Conservation (phyloP, 139 green algal genomes). For the Diplosphaera chodatii region DNA sequence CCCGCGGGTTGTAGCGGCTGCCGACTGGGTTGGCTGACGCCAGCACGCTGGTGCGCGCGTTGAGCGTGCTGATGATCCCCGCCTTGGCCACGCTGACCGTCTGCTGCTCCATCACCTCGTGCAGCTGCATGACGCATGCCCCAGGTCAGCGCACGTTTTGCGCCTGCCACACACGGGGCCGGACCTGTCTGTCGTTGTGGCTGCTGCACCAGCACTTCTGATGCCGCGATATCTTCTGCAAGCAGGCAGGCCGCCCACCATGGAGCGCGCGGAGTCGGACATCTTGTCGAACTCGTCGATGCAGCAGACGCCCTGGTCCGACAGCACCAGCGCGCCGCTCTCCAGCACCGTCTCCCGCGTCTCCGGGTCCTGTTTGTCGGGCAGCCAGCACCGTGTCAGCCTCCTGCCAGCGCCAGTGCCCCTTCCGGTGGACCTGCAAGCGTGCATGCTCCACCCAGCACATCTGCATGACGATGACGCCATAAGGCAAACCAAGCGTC, state of each 20-base stretch:
- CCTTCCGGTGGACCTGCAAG: too few relatives aligned
- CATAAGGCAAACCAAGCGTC: too few relatives aligned
- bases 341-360: constrained; percentile 94
- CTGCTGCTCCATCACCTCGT: constrained; percentile 98
- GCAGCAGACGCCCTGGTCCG: constrained; percentile 91
- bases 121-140: constrained; percentile 19
- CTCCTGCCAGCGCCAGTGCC: too few relatives aligned
- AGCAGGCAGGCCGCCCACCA: constrained; percentile 50
- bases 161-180: background rate
- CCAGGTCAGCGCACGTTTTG: too few relatives aligned
- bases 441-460: too few relatives aligned
- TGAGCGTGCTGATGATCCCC: constrained; percentile 95
- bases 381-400: too few relatives aligned
- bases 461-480: too few relatives aligned
- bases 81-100: constrained; percentile 97
- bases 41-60: constrained; percentile 85
- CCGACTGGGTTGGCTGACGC: constrained; percentile 72
- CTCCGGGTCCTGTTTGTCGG: constrained; percentile 69
- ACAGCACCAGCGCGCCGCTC: constrained; percentile 91
- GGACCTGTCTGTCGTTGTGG: too few relatives aligned
- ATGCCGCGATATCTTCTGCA: too few relatives aligned
- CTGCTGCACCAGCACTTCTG: too few relatives aligned
- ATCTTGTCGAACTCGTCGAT: constrained; percentile 99
- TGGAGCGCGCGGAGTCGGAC: constrained; percentile 82
- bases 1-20: constrained; percentile 79